Evolutionary conservation across 192 early-diverging fungal species (phyloP), one percentile per base, ranked within the genome.

Genomic region (Paraglomus brasilianum): DNA sequence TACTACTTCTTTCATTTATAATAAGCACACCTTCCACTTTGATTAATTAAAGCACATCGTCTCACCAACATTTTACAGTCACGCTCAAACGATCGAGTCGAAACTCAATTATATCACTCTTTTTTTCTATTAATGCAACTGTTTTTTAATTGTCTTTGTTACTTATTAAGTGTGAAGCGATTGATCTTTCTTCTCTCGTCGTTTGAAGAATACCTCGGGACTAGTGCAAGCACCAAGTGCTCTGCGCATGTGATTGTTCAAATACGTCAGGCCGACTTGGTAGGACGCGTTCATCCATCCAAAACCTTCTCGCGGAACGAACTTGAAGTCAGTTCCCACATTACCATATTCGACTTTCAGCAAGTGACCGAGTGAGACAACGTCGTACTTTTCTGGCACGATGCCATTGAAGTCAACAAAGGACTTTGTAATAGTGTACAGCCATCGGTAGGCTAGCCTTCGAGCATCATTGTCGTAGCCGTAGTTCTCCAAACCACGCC

Each of bases 211-310:
- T 8, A 60, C 24, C 40, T 70, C 57, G 17, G 69, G 69, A 39
- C 47, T 61, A 41, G 58, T 70, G 11, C 55, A 58, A 40, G 78
- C 55, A 6, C 93, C 95, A 48, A 96, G 74, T 0, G 92, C 92
- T 30, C 95, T 84, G 15, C 87, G 75, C 84, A 91, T 83, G 51
- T 85, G 82, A 15, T 78, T 74, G 13, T 84, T 89, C 62, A 96
- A 76, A 65, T 91, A 92, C 2, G 79, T 83, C 40, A 95, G 74
- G 15, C 95, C 95, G 7, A 94, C 85, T 77, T 93, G 89, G 75
- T 88, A 89, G 36, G 86, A 89, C 7, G 95, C 91, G 69, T 98
- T 98, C 96, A 98, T 98, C 96, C 96, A 98, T 11, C 96, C 96
- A 78, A 98, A 98, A 13, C 96, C 96, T 81, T 98, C 96, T 6